phyloP scores from a whole-genome alignment of 805 yeast genomes.

The Sporopachydermia lactativora region DNA sequence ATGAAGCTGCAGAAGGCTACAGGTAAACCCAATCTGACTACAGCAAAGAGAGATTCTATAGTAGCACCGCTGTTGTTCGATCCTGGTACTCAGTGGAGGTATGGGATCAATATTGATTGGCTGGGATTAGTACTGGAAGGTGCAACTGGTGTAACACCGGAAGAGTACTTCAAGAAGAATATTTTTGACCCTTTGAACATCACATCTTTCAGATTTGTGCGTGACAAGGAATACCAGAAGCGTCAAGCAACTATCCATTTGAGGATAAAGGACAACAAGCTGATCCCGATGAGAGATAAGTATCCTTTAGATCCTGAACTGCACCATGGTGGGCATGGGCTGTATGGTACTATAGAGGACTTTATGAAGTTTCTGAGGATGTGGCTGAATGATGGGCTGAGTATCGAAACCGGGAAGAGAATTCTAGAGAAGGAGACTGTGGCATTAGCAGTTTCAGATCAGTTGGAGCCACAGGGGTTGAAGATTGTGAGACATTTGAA shows the following conservation, averaged over 20 bases:
- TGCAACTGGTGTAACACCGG: conserved; percentile 17
- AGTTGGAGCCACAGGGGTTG: conserved; percentile 18
- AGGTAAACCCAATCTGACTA: conserved; percentile 9
- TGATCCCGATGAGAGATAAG: conserved; percentile 8
- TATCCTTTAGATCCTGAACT: conserved; percentile 13
- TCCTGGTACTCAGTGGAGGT: conserved; percentile 24
- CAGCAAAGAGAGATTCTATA: conserved; percentile 11
- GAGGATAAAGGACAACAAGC: conserved; percentile 11
- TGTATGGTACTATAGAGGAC: conserved; percentile 26
- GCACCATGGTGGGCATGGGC: conserved; percentile 31
- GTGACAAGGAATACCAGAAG: conserved; percentile 10
- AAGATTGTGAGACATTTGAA: conserved; percentile 11
- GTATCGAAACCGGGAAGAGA: conserved; percentile 20
- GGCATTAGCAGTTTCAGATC: conserved; percentile 20
- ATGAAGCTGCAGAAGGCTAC: conserved; percentile 8
- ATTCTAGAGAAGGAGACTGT: conserved; percentile 22
- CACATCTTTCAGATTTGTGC: conserved; percentile 15
- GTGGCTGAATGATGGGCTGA: conserved; percentile 28
- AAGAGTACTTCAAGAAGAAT: conserved; percentile 17
- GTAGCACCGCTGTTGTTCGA: conserved; percentile 19
- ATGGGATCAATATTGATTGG: conserved; percentile 25
- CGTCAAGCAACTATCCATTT: conserved; percentile 14
- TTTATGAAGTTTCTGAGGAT: conserved; percentile 25
- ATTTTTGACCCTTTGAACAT: conserved; percentile 21
- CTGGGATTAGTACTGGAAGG: conserved; percentile 21